Conservation (phyloP, 1,284 basidiomycete species). For the Mrakiaceae sp. region DNA sequence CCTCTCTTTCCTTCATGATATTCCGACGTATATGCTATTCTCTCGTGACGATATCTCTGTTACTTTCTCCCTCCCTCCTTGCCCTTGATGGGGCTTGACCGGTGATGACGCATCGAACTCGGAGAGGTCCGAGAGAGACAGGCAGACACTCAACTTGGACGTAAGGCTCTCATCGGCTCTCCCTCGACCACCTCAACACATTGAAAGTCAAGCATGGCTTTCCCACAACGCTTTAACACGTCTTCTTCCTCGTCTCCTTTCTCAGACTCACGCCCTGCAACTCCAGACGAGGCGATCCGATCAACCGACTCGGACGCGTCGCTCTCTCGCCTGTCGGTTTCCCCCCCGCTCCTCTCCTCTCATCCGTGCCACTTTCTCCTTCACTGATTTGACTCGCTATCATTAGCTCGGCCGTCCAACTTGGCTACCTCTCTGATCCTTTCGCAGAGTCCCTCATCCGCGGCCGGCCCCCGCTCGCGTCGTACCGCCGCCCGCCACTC, state of each 20-base stretch:
- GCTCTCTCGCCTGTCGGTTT: conserved; percentile 53
- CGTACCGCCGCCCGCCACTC: conserved; percentile 61
- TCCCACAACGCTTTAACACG: background rate
- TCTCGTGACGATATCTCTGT: too few species aligned
- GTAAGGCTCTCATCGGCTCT: too few species aligned
- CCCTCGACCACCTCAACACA: too few species aligned
- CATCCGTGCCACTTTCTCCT: background rate
- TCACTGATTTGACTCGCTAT: background rate
- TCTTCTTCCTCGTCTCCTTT: background rate
- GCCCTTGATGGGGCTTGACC: too few species aligned
- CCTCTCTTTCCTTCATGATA: too few species aligned
- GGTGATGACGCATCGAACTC: too few species aligned
- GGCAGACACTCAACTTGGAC: too few species aligned
- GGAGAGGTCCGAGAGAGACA: too few species aligned
- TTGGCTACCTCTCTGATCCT: conserved; percentile 63
- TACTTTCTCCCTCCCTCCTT: too few species aligned
- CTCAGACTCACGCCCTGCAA: too few species aligned
- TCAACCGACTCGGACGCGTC: conserved; percentile 64
- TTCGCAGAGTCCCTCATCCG: conserved; percentile 52
- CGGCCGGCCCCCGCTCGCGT: conserved; percentile 36
- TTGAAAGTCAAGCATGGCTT: background rate
- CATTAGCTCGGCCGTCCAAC: conserved; percentile 52
- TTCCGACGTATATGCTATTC: too few species aligned
- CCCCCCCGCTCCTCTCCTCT: conserved; percentile 7
- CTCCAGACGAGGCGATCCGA: conserved; percentile 50